Evolutionary conservation across 495 filamentous ascomycete genomes (phyloP).

Genomic region (Penicillium egyptiacum): DNA sequence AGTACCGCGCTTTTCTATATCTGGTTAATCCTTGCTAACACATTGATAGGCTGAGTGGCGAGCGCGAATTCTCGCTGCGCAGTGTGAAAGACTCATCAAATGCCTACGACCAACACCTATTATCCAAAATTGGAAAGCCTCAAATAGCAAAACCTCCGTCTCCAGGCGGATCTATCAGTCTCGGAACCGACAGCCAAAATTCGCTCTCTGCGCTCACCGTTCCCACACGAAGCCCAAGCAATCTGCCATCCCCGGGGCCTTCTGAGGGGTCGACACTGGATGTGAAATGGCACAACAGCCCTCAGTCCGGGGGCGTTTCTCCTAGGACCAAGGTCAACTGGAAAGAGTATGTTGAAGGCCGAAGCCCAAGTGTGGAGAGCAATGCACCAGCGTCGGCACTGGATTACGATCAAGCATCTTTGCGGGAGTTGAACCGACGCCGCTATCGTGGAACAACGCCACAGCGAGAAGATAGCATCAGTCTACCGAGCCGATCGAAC

Average conservation of each 20-base stretch:
- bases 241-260: constrained; percentile 47
- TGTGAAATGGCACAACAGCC: constrained; percentile 45
- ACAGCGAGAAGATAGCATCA: constrained; percentile 49
- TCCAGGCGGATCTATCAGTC: constrained; percentile 54
- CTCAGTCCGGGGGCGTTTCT: constrained; percentile 47
- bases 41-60: constrained; percentile 55
- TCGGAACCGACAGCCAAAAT: constrained; percentile 53
- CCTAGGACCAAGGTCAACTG: constrained; percentile 44
- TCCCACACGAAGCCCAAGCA: constrained; percentile 39
- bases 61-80: constrained; percentile 56
- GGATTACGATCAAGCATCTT: constrained; percentile 39
- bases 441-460: constrained; percentile 46
- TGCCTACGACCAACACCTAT: constrained; percentile 74
- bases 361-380: constrained; percentile 53
- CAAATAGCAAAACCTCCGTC: constrained; percentile 65
- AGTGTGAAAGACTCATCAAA: constrained; percentile 62
- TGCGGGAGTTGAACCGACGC: constrained; percentile 39
- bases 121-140: constrained; percentile 71
- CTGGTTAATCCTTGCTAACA: constrained; percentile 11
- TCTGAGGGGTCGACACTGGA: constrained; percentile 45
- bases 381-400: constrained; percentile 45
- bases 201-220: constrained; percentile 51
- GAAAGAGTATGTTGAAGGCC: constrained; percentile 47
- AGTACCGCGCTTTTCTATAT: neutral
- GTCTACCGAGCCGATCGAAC: constrained; percentile 49